Evolutionary conservation across 192 early-diverging fungal species (phyloP), one percentile per base, ranked within the genome.

Genomic region (Geranomyces michiganensis): DNA sequence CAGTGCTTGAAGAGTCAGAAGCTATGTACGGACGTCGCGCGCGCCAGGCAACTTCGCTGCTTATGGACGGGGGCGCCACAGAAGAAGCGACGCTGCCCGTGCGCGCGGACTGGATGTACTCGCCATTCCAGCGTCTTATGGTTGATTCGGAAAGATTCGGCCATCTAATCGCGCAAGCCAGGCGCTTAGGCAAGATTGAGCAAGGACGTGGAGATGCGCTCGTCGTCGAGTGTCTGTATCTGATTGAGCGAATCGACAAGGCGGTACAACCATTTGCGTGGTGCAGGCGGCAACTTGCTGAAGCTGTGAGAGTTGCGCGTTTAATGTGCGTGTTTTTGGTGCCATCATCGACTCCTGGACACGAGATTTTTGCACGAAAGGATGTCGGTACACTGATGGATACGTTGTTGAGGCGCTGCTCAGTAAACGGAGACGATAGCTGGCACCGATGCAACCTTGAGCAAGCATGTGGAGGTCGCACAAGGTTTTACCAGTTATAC

Each of bases 401-500:
- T 13, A 33, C 26, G 19, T 36, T 49, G n/a, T 27, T 76, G 24
- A 4, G 12, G 5, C 32, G 49, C 6, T 76, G 62, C 43, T 33
- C 53, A 8, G 43, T 48, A 6, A 24, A 43, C 61, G 71, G 26
- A 48, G 45, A 26, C 14, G 14, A 31, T 59, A 32, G 22, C 19
- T 60, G 27, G 58, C 6, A 15, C n/a, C 21, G 14, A 8, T 26
- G 27, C n/a, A 32, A 48, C 24, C 47, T 76, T 2, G 75, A 76
- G n/a, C 24, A 32, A 33, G 75, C 47, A 7, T n/a, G 22, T 15
- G 73, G 67, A 13, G 71, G 70, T 15, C 6, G 33, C 0, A 58
- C 44, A 0, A n/a, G 62, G 12, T 83, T 83, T 66, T 81, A 76
- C 58, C 64, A 75, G 44, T 32, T 83, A 45, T 83, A 83, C 56